Conservation (phyloP, 2,329 filamentous ascomycete genomes). For the Epichloe glyceriae region DNA sequence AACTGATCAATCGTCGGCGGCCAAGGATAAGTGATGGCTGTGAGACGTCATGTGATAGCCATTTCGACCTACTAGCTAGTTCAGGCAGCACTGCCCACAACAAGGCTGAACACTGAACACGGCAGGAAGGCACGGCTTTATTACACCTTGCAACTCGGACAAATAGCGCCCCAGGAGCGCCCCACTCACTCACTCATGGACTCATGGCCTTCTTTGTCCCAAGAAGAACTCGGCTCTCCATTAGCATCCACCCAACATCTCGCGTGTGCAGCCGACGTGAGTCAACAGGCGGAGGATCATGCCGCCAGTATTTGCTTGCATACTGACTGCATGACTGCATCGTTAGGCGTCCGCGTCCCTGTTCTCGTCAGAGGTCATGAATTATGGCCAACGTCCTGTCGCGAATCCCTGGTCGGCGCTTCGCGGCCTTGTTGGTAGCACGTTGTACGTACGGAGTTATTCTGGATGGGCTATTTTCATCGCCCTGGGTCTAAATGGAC, state of each 20-base stretch:
- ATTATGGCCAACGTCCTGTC: constrained; percentile 4
- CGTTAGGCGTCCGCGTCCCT: no score
- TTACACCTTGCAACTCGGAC: no score
- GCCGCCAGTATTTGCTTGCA: not conserved
- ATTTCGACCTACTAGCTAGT: not conserved
- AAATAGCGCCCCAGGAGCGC: not conserved
- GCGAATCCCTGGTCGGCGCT: not conserved
- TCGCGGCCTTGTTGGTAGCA: no score
- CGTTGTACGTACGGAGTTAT: no score
- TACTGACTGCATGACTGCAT: not conserved
- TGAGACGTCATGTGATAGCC: no score
- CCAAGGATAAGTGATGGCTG: no score
- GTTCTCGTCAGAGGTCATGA: not conserved
- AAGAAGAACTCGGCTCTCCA: no score
- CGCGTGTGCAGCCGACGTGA: not conserved
- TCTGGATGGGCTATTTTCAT: not conserved
- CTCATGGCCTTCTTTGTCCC: no score
- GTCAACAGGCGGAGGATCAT: not conserved
- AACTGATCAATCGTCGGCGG: no score
- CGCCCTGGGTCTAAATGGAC: not conserved
- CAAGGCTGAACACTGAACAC: not conserved
- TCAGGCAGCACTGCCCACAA: constrained; percentile 10
- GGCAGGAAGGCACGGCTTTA: not conserved
- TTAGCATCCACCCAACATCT: no score
- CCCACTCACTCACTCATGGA: not conserved